A percentile compares a stretch with the other conserved stretches of the same genome.
Evolutionary conservation across 345 rosid genomes (phyloP).

Genomic region (Euphorbia pulcherrima): DNA sequence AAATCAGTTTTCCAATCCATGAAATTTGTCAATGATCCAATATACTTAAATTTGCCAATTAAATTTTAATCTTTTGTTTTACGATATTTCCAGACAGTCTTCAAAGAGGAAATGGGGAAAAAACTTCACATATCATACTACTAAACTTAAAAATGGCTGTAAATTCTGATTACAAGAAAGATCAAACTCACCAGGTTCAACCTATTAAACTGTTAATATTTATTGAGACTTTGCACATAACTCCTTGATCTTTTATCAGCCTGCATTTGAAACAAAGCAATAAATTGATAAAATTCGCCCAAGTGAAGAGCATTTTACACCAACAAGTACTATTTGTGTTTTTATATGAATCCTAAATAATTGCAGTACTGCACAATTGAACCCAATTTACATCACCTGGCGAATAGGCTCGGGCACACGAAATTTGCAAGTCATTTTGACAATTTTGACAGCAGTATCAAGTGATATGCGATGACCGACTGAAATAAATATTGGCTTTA

Average conservation of each 20-base stretch:
- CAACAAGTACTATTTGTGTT: not conserved
- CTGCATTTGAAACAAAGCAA: conserved; percentile 30
- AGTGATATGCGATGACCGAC: conserved; percentile 79
- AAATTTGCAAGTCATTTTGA: conserved; percentile 64
- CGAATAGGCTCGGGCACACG: conserved; percentile 89
- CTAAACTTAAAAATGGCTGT: not conserved
- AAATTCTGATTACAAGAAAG: not conserved
- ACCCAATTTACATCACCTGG: conserved; percentile 46
- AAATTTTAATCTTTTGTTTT: not conserved
- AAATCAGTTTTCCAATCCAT: not conserved
- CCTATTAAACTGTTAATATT: conserved; percentile 21
- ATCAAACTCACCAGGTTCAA: conserved; percentile 19
- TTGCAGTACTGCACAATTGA: not conserved
- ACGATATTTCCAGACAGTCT: not conserved
- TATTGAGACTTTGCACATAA: conserved; percentile 45
- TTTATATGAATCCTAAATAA: not conserved
- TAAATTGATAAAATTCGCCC: not conserved
- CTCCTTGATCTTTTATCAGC: conserved; percentile 79
- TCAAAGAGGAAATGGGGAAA: not conserved
- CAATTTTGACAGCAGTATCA: conserved; percentile 53
- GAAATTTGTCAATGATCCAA: not conserved
- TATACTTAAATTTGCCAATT: not conserved
- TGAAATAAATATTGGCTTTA: conserved; percentile 74
- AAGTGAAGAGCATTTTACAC: conserved; percentile 1
- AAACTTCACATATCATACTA: not conserved